Percentiles rank a stretch among this genome's conserved stretches.
Evolutionary conservation across 768 basidiomycete genomes (phyloP).

Genomic region (Hortiboletus flavorubellus): DNA sequence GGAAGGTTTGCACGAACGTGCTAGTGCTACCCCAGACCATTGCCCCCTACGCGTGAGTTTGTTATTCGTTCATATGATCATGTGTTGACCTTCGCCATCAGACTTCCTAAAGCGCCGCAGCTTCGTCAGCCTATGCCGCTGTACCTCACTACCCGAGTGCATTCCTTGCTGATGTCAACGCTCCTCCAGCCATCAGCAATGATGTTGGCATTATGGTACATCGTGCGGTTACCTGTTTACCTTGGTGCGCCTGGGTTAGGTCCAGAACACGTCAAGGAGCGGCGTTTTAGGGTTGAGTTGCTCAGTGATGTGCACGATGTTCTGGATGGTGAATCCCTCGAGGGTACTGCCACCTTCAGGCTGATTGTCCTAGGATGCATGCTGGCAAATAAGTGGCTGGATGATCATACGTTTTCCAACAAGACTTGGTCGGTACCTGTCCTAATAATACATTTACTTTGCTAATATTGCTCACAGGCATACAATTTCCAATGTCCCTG

Average conservation of each 20-base stretch:
- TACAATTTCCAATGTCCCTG: conserved; percentile 72
- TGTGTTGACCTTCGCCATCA: conserved; percentile 12
- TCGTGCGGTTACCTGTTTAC: conserved; percentile 69
- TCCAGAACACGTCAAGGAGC: conserved; percentile 54
- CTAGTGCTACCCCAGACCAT: conserved; percentile 55
- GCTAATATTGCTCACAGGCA: conserved; percentile 48
- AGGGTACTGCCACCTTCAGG: conserved; percentile 65
- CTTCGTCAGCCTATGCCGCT: conserved; percentile 40
- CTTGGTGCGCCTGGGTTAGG: conserved; percentile 52
- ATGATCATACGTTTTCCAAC: conserved; percentile 86
- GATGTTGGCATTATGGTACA: conserved; percentile 79
- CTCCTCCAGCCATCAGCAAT: conserved; percentile 79
- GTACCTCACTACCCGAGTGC: conserved; percentile 56
- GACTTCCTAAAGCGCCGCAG: conserved; percentile 31
- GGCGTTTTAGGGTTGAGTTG: conserved; percentile 60
- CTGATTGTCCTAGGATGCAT: conserved; percentile 77
- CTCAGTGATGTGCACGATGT: conserved; percentile 46
- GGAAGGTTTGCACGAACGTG: conserved; percentile 79
- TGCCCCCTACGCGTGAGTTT: conserved; percentile 53
- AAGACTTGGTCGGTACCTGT: conserved; percentile 68
- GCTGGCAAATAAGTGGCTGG: conserved; percentile 86
- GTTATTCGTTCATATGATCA: background rate
- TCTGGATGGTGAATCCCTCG: conserved; percentile 46
- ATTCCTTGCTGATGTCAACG: conserved; percentile 73
- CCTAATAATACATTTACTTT: background rate